These are phyloP conservation scores for Pseudogymnoascus sp. DNA, from an alignment of 2,329 filamentous ascomycete species.

Conservation along the genomic window DNA sequence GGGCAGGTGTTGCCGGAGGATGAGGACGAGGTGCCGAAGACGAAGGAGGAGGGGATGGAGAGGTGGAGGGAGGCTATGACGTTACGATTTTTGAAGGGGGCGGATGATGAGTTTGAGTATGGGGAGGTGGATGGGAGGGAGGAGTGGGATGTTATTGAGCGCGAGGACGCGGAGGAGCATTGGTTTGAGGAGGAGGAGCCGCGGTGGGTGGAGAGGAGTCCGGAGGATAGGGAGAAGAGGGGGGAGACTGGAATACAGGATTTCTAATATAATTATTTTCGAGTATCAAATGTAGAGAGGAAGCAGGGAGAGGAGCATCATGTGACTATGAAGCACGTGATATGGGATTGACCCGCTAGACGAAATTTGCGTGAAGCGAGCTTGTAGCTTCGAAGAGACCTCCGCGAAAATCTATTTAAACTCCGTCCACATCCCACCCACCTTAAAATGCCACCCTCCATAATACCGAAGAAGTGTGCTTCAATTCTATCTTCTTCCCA, in stretches of 20 bases:
- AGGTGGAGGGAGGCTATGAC: slow-evolving; percentile 30
- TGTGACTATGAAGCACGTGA: not conserved
- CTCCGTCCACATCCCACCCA: not conserved
- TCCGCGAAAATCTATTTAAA: slow-evolving; percentile 6
- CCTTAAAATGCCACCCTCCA: slow-evolving; percentile 4
- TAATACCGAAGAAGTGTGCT: slow-evolving; percentile 5
- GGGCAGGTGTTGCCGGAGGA: slow-evolving; percentile 26
- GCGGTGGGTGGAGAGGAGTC: slow-evolving; percentile 20
- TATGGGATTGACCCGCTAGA: not conserved
- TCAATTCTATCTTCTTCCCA: slow-evolving; percentile 1
- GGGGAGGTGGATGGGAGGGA: slow-evolving; percentile 25
- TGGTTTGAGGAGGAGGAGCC: slow-evolving; percentile 32
- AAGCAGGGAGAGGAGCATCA: not conserved
- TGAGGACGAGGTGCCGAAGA: slow-evolving; percentile 25
- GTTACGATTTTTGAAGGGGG: slow-evolving; percentile 27
- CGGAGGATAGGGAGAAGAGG: slow-evolving; percentile 11
- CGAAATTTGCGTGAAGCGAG: slow-evolving; percentile 7
- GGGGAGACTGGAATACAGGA: slow-evolving; percentile 31
- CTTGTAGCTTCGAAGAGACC: slow-evolving; percentile 8
- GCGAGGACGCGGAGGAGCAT: slow-evolving; percentile 26
- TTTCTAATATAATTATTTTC: slow-evolving; percentile 20
- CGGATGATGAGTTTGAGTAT: slow-evolving; percentile 30
- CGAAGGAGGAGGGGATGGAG: slow-evolving; percentile 27
- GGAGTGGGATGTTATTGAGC: slow-evolving; percentile 27
- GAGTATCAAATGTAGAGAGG: not conserved